phyloP scores from a whole-genome alignment of 768 basidiomycete species.

The Thelephora ganbajun region DNA sequence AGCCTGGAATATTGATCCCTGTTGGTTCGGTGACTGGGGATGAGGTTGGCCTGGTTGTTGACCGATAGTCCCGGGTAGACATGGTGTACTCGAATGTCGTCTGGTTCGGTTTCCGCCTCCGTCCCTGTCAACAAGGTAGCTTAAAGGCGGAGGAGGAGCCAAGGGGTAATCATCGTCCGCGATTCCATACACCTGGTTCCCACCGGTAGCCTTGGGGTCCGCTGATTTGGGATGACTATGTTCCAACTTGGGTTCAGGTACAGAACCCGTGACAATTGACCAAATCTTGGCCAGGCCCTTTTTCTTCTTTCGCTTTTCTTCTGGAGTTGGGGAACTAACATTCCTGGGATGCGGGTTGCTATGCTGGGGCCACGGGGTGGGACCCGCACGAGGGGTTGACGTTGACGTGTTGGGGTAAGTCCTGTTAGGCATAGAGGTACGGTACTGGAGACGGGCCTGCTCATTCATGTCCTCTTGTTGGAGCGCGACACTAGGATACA shows the following conservation, averaged over 20 bases:
- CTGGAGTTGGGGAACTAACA: conserved; percentile 1
- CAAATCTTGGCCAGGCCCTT: conserved; percentile 71
- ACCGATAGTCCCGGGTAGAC: conserved; percentile 38
- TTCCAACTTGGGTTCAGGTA: conserved; percentile 19
- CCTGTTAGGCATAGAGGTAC: too few species aligned
- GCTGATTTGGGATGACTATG: background rate
- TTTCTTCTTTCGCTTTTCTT: conserved; percentile 41
- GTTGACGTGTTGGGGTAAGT: conserved; percentile 6
- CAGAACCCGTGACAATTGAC: conserved; percentile 52
- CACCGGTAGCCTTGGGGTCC: background rate
- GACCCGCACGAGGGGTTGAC: conserved; percentile 15
- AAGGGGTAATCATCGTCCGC: conserved; percentile 63
- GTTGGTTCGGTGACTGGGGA: too few species aligned
- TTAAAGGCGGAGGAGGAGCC: conserved; percentile 82
- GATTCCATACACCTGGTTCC: background rate
- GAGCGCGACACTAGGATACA: conserved; percentile 47
- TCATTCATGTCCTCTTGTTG: conserved; percentile 40
- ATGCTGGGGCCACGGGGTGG: conserved; percentile 13
- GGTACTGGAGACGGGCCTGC: conserved; percentile 7
- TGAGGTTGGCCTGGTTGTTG: conserved; percentile 5
- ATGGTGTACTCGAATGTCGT: conserved; percentile 58
- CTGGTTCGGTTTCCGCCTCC: conserved; percentile 26
- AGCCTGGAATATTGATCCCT: too few species aligned
- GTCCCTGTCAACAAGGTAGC: conserved; percentile 61
- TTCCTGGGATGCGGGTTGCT: conserved; percentile 5